phyloP scores from a whole-genome alignment of 208 protist genomes.

The Crithidia brevicula region DNA sequence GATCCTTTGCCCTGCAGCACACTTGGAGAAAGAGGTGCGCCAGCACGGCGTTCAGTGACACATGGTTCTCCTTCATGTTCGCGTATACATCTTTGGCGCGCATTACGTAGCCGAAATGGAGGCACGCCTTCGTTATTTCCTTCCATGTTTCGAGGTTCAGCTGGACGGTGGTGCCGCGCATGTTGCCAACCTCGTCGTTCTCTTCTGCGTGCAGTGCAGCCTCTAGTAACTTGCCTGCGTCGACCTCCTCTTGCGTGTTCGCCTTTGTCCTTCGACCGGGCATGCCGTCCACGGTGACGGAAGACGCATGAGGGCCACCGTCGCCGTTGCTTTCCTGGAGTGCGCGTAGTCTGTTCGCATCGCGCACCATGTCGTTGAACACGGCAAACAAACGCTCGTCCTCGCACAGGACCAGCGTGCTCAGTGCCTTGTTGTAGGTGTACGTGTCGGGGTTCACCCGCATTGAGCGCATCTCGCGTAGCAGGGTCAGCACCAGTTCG shows the following conservation, averaged over 20 bases:
- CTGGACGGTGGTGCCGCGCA: constrained; percentile 53
- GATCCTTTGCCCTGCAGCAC: constrained; percentile 49
- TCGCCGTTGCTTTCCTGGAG: not conserved
- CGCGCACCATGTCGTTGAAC: constrained; percentile 50
- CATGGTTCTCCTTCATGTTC: constrained; percentile 37
- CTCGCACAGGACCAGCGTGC: constrained; percentile 60
- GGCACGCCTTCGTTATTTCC: constrained; percentile 61
- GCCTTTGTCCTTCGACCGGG: not conserved
- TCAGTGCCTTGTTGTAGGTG: constrained; percentile 84
- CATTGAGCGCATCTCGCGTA: constrained; percentile 82
- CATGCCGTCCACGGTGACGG: not conserved
- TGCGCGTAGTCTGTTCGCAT: constrained; percentile 8
- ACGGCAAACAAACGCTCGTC: constrained; percentile 77
- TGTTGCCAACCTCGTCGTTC: constrained; percentile 46
- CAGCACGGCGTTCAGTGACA: constrained; percentile 45
- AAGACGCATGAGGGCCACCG: not conserved
- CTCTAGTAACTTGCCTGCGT: constrained; percentile 41
- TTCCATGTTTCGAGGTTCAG: constrained; percentile 81
- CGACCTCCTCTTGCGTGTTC: not conserved
- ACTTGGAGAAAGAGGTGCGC: constrained; percentile 63
- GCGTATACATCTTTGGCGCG: constrained; percentile 54
- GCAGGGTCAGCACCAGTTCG: constrained; percentile 70
- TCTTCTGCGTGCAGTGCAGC: constrained; percentile 59
- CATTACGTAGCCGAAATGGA: constrained; percentile 40
- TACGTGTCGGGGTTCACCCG: constrained; percentile 85